Evolutionary conservation across 2,329 filamentous ascomycete genomes (phyloP), one percentile per base, ranked within the genome.

Genomic region (Cladophialophora yegresii): DNA sequence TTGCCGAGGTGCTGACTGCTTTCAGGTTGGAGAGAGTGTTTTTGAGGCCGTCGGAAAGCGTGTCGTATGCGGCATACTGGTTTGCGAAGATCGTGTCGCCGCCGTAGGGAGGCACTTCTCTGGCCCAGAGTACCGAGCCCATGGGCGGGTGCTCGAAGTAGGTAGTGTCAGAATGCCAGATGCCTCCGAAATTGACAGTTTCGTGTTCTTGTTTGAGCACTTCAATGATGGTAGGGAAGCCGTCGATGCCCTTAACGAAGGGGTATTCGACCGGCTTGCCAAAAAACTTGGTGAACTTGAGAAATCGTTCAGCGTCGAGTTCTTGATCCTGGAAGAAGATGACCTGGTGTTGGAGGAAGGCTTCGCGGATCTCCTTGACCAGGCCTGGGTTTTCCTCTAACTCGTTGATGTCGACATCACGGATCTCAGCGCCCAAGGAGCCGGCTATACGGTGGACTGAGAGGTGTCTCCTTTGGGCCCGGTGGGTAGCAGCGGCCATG

Each of bases 1-100:
- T 70, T 16, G 65, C 53, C 10, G 67, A 69, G 4, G 69, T 69
- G 36, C 47, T 70, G 28, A 70, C 67, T 16, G 75, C 75, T 40
- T 69, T 70, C 54, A 73, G 58, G 2, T 67, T 69, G 36, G 67
- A 68, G 20, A 75, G 73, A 12, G 69, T 64, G 3, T 70, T 69
- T 36, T 65, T 69, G 12, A 76, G 67, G 3, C 73, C 74, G 45
- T 75, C 71, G 13, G 73, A 75, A 2, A 76, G 69, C 6, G 73
- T 62, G 32, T 74, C 71, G 49, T 74, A 75, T 4, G 72, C 71
- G 20, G 68, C 71, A 23, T 72, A 71, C 55, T 72, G 70, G 26
- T 72, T 71, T 3, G 68, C 69, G 61, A 72, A 75, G 4, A 70
- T 62, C 0, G 74, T 76, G 60, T 76, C 74, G 13, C 74, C 74